A percentile compares a stretch with the other conserved stretches of the same genome.
phyloP scores from a whole-genome alignment of 352 stramenopile species.

The Globisporangium canariense region DNA sequence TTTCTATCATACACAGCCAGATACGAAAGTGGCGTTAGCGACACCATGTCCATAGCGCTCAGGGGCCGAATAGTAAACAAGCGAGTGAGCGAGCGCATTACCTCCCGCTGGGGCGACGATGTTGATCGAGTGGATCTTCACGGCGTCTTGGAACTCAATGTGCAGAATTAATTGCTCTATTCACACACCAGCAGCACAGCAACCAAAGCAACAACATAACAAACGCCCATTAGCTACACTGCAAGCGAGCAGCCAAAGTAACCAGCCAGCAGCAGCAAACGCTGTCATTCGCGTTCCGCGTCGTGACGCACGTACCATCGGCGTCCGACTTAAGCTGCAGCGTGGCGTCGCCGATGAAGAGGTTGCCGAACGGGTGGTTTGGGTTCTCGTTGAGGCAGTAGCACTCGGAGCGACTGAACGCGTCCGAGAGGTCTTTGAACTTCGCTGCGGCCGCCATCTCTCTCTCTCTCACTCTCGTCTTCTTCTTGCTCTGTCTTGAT shows the following conservation, averaged over 20 bases:
- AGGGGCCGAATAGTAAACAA: not conserved
- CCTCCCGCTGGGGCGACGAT: constrained; percentile 48
- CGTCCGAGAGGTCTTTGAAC: constrained; percentile 60
- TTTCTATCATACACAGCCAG: constrained; percentile 22
- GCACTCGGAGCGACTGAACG: constrained; percentile 55
- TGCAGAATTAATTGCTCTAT: constrained; percentile 81
- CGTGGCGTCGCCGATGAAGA: constrained; percentile 77
- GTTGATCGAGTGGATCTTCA: constrained; percentile 78
- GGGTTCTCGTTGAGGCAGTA: constrained; percentile 83
- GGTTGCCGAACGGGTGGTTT: constrained; percentile 64
- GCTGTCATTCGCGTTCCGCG: not conserved
- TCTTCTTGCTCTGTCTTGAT: no score
- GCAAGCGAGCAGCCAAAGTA: not conserved
- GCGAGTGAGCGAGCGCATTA: constrained; percentile 11
- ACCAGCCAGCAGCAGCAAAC: not conserved
- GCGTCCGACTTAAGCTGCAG: constrained; percentile 76
- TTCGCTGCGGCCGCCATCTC: constrained; percentile 5
- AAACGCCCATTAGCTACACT: not conserved
- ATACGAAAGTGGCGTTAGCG: not conserved
- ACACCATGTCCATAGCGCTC: not conserved
- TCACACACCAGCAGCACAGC: not conserved
- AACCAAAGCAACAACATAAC: not conserved
- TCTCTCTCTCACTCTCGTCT: not conserved
- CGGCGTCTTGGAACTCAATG: constrained; percentile 75
- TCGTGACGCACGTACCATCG: constrained; percentile 42